phyloP scores from a whole-genome alignment of 495 filamentous ascomycete genomes.

The Hypoxylon crocopeplum region DNA sequence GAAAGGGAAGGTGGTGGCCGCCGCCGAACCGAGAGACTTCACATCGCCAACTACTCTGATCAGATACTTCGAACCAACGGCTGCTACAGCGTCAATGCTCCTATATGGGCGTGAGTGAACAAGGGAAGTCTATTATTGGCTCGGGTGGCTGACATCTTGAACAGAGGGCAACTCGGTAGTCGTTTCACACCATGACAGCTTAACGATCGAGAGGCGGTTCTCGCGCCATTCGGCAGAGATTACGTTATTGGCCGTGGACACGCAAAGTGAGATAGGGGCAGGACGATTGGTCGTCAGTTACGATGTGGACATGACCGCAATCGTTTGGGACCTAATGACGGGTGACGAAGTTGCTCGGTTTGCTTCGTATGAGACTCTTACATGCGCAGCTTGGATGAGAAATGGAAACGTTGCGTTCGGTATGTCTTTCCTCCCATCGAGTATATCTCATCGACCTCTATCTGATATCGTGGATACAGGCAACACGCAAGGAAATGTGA shows the following conservation, averaged over 20 bases:
- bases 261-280: constrained; percentile 84
- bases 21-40: constrained; percentile 53
- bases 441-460: constrained; percentile 24
- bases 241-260: constrained; percentile 84
- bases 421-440: constrained; percentile 50
- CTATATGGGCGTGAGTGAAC: constrained; percentile 69
- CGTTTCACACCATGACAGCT: constrained; percentile 87
- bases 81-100: constrained; percentile 85
- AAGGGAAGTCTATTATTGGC: not conserved
- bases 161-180: constrained; percentile 73
- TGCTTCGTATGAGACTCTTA: constrained; percentile 84
- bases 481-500: constrained; percentile 89
- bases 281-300: constrained; percentile 92
- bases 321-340: constrained; percentile 96
- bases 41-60: constrained; percentile 60
- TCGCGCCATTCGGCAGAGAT: constrained; percentile 84
- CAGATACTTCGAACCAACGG: constrained; percentile 78
- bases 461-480: constrained; percentile 57
- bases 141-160: constrained; percentile 10
- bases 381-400: constrained; percentile 91
- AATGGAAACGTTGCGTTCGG: constrained; percentile 98
- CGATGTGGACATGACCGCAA: constrained; percentile 87
- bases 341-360: constrained; percentile 91
- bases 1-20: constrained; percentile 48
- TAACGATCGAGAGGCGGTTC: constrained; percentile 89